phyloP scores from a whole-genome alignment of 352 stramenopile species.

The Phytophthora multivora region DNA sequence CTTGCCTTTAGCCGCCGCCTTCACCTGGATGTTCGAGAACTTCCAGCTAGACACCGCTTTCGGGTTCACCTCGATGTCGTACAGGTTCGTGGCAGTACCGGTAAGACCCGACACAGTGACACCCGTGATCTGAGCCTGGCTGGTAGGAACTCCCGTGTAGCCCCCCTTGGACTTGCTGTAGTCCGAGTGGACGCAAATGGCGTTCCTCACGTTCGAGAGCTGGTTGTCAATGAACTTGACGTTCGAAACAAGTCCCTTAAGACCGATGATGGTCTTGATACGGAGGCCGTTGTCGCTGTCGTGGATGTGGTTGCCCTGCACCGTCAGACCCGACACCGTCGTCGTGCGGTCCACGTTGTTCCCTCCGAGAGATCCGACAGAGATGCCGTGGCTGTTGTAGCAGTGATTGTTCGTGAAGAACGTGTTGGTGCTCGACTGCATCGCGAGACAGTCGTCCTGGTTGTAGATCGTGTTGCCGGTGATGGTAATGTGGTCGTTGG shows the following conservation, averaged over 20 bases:
- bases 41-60: slow-evolving; percentile 22
- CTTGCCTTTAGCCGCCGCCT: slow-evolving; percentile 15
- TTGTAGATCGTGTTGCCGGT: slow-evolving; percentile 21
- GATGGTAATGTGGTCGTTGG: slow-evolving; percentile 17
- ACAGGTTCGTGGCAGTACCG: slow-evolving; percentile 27
- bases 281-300: slow-evolving; percentile 24
- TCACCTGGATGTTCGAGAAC: slow-evolving; percentile 19
- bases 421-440: slow-evolving; percentile 25
- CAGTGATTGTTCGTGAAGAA: slow-evolving; percentile 22
- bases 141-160: slow-evolving; percentile 25
- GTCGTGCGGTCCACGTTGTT: slow-evolving; percentile 11
- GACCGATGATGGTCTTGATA: slow-evolving; percentile 21
- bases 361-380: slow-evolving; percentile 39
- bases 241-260: slow-evolving; percentile 24
- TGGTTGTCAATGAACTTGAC: slow-evolving; percentile 26
- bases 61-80: slow-evolving; percentile 29
- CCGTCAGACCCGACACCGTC: slow-evolving; percentile 28
- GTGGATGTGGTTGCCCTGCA: slow-evolving; percentile 33
- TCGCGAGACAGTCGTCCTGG: slow-evolving; percentile 20
- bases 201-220: slow-evolving; percentile 21
- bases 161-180: slow-evolving; percentile 24
- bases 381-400: slow-evolving; percentile 25
- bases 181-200: slow-evolving; percentile 18
- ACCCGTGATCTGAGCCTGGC: slow-evolving; percentile 7
- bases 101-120: slow-evolving; percentile 18